These are phyloP conservation scores for Purpureocillium takamizusanense DNA, from an alignment of 2,329 filamentous ascomycete genomes.

Conservation along the genomic window DNA sequence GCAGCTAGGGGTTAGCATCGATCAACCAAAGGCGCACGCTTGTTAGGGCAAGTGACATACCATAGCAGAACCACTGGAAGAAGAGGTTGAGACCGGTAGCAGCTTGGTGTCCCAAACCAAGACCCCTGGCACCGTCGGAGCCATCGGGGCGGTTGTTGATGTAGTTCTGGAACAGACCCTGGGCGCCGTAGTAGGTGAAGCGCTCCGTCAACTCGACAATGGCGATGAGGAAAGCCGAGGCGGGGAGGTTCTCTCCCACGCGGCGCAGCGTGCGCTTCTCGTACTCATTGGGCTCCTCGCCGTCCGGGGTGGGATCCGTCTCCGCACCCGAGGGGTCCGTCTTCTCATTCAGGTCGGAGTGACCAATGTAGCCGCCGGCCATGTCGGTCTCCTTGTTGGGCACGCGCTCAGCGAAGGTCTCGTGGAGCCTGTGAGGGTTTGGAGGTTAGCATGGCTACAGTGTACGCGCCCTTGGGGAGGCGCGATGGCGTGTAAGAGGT, in stretches of 20 bases:
- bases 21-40: neutral
- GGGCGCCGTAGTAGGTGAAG: conserved; percentile 48
- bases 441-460: neutral
- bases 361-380: conserved; percentile 13
- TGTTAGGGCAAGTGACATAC: conserved; percentile 8
- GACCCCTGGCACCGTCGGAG: conserved; percentile 33
- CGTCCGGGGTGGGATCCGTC: conserved; percentile 27
- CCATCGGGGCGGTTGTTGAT: conserved; percentile 27
- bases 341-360: conserved; percentile 14
- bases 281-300: conserved; percentile 41
- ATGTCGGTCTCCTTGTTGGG: conserved; percentile 14
- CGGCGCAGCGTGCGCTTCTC: conserved; percentile 42
- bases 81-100: conserved; percentile 46
- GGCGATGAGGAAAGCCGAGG: conserved; percentile 47
- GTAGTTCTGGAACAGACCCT: conserved; percentile 48
- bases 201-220: conserved; percentile 47
- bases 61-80: conserved; percentile 43
- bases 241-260: conserved; percentile 43
- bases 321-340: conserved; percentile 13
- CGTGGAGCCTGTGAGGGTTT: conserved; percentile 15
- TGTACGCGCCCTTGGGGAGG: neutral
- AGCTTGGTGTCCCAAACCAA: conserved; percentile 44
- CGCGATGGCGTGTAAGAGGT: no score
- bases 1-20: neutral
- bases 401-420: conserved; percentile 15